phyloP scores from a whole-genome alignment of 306 rosid species.

The Abrus precatorius region DNA sequence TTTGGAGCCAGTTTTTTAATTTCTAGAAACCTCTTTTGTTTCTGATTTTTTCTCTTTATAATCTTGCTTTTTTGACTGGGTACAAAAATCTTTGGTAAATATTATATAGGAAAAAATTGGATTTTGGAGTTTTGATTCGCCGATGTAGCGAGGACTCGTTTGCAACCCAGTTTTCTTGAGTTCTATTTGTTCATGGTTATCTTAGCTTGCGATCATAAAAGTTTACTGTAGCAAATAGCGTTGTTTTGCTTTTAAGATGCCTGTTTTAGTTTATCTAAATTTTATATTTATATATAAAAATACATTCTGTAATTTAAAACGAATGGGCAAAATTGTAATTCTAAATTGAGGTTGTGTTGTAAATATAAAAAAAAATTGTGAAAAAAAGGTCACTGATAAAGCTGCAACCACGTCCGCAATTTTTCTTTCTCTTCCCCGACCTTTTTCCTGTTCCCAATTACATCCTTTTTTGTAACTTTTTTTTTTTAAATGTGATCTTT shows the following conservation, averaged over 20 bases:
- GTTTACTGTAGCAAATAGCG: too few relatives aligned
- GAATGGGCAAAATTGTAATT: too few relatives aligned
- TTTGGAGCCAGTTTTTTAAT: not conserved
- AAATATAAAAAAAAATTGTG: too few relatives aligned
- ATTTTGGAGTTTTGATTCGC: not conserved
- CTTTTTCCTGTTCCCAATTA: not conserved
- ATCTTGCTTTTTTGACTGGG: not conserved
- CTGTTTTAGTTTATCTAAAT: too few relatives aligned
- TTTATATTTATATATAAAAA: too few relatives aligned
- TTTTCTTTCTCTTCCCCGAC: not conserved
- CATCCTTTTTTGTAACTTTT: not conserved
- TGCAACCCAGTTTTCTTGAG: not conserved
- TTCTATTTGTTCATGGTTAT: not conserved
- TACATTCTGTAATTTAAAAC: too few relatives aligned
- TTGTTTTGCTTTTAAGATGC: too few relatives aligned
- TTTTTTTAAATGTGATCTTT: not conserved
- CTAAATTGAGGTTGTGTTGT: too few relatives aligned
- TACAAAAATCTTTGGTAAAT: not conserved
- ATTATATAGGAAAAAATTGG: not conserved
- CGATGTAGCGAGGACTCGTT: not conserved
- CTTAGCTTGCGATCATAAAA: too few relatives aligned
- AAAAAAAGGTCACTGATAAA: not conserved
- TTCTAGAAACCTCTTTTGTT: not conserved
- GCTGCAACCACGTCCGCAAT: not conserved
- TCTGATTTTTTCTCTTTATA: not conserved